Conservation (phyloP, 768 basidiomycete genomes). For the Cystofilobasidium bisporidii region DNA sequence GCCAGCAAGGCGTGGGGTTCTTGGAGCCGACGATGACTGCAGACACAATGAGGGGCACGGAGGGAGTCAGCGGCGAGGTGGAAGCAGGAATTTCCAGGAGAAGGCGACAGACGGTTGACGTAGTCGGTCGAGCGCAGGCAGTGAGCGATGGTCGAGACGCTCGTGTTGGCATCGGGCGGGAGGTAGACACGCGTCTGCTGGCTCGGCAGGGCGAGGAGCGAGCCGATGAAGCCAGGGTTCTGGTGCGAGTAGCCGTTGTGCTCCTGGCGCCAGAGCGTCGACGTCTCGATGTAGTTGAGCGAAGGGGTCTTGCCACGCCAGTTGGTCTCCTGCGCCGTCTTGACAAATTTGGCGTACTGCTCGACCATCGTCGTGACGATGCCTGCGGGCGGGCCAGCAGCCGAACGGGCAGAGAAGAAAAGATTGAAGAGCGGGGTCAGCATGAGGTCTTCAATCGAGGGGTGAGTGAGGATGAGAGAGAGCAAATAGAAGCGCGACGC, state of each 20-base stretch:
- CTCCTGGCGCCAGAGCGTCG: slow-evolving; percentile 64
- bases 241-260: slow-evolving; percentile 75
- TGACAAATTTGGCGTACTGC: slow-evolving; percentile 72
- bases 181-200: slow-evolving; percentile 65
- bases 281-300: slow-evolving; percentile 65
- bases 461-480: background rate
- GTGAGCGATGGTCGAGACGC: slow-evolving; percentile 72
- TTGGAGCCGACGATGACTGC: slow-evolving; percentile 70
- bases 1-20: slow-evolving; percentile 42
- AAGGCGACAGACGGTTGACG: slow-evolving; percentile 14
- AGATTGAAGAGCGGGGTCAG: too few relatives aligned
- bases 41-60: background rate
- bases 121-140: slow-evolving; percentile 77
- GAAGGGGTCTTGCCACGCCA: slow-evolving; percentile 51
- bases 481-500: background rate
- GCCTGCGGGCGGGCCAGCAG: too few relatives aligned
- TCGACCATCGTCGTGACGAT: slow-evolving; percentile 74
- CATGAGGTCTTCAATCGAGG: too few relatives aligned
- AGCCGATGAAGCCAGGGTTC: slow-evolving; percentile 71
- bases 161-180: slow-evolving; percentile 83
- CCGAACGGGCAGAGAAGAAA: too few relatives aligned
- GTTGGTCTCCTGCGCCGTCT: slow-evolving; percentile 61
- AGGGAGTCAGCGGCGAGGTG: background rate
- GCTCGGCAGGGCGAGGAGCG: slow-evolving; percentile 69
- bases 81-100: background rate